Evolutionary conservation across 2,329 filamentous ascomycete species (phyloP).

Genomic region (Colletotrichum sp.): DNA sequence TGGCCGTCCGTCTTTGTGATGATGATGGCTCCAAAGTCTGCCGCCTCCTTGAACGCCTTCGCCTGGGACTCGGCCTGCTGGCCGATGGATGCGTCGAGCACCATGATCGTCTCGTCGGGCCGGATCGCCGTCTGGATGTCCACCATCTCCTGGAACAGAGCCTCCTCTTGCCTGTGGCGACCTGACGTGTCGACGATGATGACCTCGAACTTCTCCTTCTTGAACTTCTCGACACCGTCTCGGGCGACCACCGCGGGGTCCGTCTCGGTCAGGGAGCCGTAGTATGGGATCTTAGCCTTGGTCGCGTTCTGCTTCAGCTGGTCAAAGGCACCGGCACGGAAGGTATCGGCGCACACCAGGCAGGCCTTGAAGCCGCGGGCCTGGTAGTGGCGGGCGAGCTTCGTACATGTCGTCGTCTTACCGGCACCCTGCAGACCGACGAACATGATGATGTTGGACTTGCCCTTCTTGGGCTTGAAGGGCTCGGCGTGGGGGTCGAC

Average conservation of each 20-base stretch:
- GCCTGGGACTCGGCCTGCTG: conserved; percentile 95
- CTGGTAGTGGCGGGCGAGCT: conserved; percentile 93
- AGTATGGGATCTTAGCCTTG: conserved; percentile 99
- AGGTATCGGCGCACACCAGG: conserved; percentile 96
- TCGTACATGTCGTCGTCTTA: conserved; percentile 98
- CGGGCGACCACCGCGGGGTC: conserved; percentile 91
- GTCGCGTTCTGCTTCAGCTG: conserved; percentile 99
- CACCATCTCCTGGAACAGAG: conserved; percentile 96
- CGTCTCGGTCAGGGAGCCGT: conserved; percentile 93
- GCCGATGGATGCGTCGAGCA: conserved; percentile 94
- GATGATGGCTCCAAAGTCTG: conserved; percentile 97
- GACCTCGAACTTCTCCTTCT: conserved; percentile 97
- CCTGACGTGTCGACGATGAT: conserved; percentile 99
- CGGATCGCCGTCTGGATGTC: conserved; percentile 91
- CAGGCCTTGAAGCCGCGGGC: conserved; percentile 91
- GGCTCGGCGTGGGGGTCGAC: conserved; percentile 95
- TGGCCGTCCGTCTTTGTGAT: conserved; percentile 99
- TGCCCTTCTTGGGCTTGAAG: conserved; percentile 97
- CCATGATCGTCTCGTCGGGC: conserved; percentile 98
- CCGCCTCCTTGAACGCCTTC: conserved; percentile 95
- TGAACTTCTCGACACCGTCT: conserved; percentile 99
- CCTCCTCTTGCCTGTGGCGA: conserved; percentile 91
- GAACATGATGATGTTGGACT: conserved; percentile 98
- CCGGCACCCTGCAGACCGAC: conserved; percentile 96
- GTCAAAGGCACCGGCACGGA: conserved; percentile 97